These are phyloP conservation scores for Cercophora scortea DNA, from an alignment of 495 filamentous ascomycete species.

Conservation along the genomic window DNA sequence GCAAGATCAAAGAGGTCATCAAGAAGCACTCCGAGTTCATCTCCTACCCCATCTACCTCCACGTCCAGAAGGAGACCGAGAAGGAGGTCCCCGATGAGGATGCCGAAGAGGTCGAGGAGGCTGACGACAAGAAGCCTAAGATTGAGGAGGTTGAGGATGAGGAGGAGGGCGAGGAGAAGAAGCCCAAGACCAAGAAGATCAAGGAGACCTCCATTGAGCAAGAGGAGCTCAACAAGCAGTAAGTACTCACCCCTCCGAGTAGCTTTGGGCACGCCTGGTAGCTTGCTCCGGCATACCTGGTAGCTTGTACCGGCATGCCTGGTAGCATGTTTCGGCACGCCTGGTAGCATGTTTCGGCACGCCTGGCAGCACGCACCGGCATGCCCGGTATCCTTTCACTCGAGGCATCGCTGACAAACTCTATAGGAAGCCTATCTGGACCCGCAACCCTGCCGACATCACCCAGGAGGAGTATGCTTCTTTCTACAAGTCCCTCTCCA, in stretches of 20 bases:
- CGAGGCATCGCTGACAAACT: too few relatives aligned
- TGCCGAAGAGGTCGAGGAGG: slow-evolving; percentile 60
- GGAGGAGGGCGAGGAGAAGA: slow-evolving; percentile 72
- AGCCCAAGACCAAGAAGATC: slow-evolving; percentile 96
- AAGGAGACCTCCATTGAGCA: slow-evolving; percentile 98
- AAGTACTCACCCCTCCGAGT: too few relatives aligned
- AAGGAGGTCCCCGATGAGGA: slow-evolving; percentile 97
- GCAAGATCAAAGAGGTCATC: slow-evolving; percentile 99
- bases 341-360: too few relatives aligned
- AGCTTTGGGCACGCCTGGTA: too few relatives aligned
- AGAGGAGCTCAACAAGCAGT: slow-evolving; percentile 98
- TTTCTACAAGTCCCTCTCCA: slow-evolving; percentile 99
- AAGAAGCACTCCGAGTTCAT: slow-evolving; percentile 99
- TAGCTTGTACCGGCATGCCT: too few relatives aligned
- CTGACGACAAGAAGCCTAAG: slow-evolving; percentile 72
- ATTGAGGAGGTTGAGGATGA: slow-evolving; percentile 68
- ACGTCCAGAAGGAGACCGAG: slow-evolving; percentile 98
- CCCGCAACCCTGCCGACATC: slow-evolving; percentile 94
- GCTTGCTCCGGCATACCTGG: too few relatives aligned
- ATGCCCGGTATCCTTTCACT: too few relatives aligned
- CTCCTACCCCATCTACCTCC: slow-evolving; percentile 99
- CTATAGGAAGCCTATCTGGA: slow-evolving; percentile 89
- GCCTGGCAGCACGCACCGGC: too few relatives aligned
- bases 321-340: too few relatives aligned
- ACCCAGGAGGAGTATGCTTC: slow-evolving; percentile 92